A percentile compares a stretch with the other conserved stretches of the same genome.
Evolutionary conservation across 1,284 basidiomycete genomes (phyloP).

Genomic region (Vanrija humicola): DNA sequence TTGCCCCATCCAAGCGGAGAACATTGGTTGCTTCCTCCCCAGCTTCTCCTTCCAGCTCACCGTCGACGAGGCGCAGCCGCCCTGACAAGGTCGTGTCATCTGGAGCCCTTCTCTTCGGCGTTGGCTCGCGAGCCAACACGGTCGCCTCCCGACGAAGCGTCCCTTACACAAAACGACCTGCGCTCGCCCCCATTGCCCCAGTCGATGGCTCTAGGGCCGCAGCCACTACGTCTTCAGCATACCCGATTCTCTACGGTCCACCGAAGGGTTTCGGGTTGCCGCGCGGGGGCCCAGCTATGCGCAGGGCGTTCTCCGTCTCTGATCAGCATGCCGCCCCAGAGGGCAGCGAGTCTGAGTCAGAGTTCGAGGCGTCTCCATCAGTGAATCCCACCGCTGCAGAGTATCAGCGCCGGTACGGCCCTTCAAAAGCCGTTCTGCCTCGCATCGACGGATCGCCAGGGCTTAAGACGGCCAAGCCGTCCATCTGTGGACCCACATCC

Average conservation of each 20-base stretch:
- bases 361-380: constrained; percentile 37
- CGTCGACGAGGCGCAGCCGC: constrained; percentile 39
- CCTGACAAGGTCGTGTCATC: constrained; percentile 37
- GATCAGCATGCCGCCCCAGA: constrained; percentile 30
- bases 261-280: constrained; percentile 1
- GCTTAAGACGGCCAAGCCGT: constrained; percentile 24
- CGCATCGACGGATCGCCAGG: constrained; percentile 40
- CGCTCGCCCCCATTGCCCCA: constrained; percentile 19
- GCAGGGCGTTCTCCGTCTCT: constrained; percentile 47
- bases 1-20: constrained; percentile 31
- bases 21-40: constrained; percentile 36
- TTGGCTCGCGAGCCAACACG: constrained; percentile 17
- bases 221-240: constrained; percentile 32
- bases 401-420: constrained; percentile 28
- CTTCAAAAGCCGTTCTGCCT: constrained; percentile 15
- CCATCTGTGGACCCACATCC: constrained; percentile 1
- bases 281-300: constrained; percentile 27
- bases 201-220: constrained; percentile 13
- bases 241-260: constrained; percentile 38
- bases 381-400: constrained; percentile 31
- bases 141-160: constrained; percentile 25
- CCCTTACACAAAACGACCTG: constrained; percentile 28
- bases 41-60: constrained; percentile 41
- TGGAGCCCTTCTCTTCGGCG: constrained; percentile 34
- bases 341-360: constrained; percentile 37